Evolutionary conservation across 805 yeast genomes (phyloP), one percentile per base, ranked within the genome.

Genomic region (Candida ulmi): DNA sequence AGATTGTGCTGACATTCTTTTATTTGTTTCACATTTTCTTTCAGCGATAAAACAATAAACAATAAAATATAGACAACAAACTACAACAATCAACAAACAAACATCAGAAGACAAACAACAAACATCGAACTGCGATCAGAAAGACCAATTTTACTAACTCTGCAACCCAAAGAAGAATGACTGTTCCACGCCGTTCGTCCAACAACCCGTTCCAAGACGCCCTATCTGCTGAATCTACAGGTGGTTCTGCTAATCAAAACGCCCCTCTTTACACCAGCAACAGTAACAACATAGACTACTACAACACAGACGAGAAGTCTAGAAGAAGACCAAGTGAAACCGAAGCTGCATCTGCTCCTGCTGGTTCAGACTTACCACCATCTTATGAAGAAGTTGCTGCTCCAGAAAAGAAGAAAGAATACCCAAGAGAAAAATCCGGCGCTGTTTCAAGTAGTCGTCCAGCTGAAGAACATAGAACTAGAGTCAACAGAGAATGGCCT

Each of bases 381-480:
- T 68, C 87, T 0, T 81, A 82, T 52, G 85, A 80, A 47, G 88
- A 81, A 48, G 83, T 71, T 17, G 79, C 86, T 2, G 78, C 78
- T n/a, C 58, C 64, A 15, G 68, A 67, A 19, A 53, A 62, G 11
- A 61, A 54, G 31, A 43, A 57, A 21, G 76, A 72, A 42, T 76
- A 76, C 52, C 82, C 83, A 38, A 65, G 67, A 43, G 85, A 78
- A 45, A 78, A 77, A 48, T 60, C 57, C 23, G 29, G 48, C 8
- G 30, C 52, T n/a, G 26, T 30, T 52, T 41, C 62, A 53, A 33
- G 39, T 8, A 31, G 45, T 17, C 61, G 50, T 29, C 44, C 58
- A 51, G 31, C 30, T 12, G 46, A 43, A 5, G 36, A 30, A 29
- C 43, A 39, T 16, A 33, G 40, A 33, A 38, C 42, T 9, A 38